Evolutionary conservation across 2,329 filamentous ascomycete genomes (phyloP).

Genomic region (Hypoxylon sp.): DNA sequence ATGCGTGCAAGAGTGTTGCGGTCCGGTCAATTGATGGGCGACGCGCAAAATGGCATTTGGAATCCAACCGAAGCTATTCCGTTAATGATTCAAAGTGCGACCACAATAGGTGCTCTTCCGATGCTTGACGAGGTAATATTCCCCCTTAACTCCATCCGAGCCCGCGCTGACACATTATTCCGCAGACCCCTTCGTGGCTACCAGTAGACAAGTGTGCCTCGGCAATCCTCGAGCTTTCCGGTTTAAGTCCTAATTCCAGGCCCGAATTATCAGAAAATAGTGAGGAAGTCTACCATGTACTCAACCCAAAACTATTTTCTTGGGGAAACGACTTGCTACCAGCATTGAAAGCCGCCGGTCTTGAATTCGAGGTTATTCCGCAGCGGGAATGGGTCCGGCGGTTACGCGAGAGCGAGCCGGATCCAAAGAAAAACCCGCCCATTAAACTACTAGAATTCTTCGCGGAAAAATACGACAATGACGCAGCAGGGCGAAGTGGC

Average conservation of each 20-base stretch:
- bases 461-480: slow-evolving; percentile 65
- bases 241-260: slow-evolving; percentile 42
- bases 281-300: slow-evolving; percentile 65
- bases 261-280: slow-evolving; percentile 24
- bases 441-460: slow-evolving; percentile 69
- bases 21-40: slow-evolving; percentile 64
- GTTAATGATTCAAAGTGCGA: slow-evolving; percentile 63
- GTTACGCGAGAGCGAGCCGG: slow-evolving; percentile 62
- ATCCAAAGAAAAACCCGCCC: slow-evolving; percentile 65
- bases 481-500: slow-evolving; percentile 56
- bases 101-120: slow-evolving; percentile 63
- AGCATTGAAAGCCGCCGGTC: slow-evolving; percentile 61
- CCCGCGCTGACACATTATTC: not conserved
- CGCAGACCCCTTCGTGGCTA: slow-evolving; percentile 56
- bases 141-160: not conserved
- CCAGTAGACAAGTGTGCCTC: slow-evolving; percentile 58
- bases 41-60: slow-evolving; percentile 63
- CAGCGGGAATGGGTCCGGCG: slow-evolving; percentile 62
- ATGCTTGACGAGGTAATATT: slow-evolving; percentile 57
- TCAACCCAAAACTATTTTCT: slow-evolving; percentile 64
- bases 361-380: slow-evolving; percentile 62
- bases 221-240: slow-evolving; percentile 55
- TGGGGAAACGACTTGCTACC: slow-evolving; percentile 70
- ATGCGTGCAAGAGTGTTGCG: slow-evolving; percentile 58
- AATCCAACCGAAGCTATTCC: slow-evolving; percentile 66